Conservation (phyloP, 2,329 filamentous ascomycete genomes). For the Blastomyces silverae region DNA sequence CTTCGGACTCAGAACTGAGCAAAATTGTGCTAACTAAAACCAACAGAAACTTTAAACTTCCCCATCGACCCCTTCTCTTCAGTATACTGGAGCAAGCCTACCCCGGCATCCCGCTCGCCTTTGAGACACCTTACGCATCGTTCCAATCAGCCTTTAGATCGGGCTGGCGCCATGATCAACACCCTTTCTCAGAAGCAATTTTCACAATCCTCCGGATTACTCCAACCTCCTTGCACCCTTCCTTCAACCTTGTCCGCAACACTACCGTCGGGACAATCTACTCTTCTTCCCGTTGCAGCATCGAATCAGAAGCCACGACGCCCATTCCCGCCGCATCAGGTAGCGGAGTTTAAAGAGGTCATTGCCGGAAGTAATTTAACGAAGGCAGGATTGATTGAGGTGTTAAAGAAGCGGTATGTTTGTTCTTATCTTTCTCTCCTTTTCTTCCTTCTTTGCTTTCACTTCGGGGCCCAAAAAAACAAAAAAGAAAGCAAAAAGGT, state of each 20-base stretch:
- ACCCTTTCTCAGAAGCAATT: slow-evolving; percentile 3
- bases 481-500: not conserved
- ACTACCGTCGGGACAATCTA: not conserved
- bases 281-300: not conserved
- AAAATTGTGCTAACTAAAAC: not conserved
- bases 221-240: slow-evolving; percentile 23
- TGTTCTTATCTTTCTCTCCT: not conserved
- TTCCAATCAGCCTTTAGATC: slow-evolving; percentile 21
- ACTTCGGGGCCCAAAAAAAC: not conserved
- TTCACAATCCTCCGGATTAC: slow-evolving; percentile 18
- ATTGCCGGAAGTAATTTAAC: slow-evolving; percentile 65
- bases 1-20: not conserved
- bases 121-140: slow-evolving; percentile 18
- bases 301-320: slow-evolving; percentile 25
- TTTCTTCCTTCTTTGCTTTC: not conserved
- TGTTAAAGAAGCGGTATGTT: slow-evolving; percentile 61
- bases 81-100: slow-evolving; percentile 61
- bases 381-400: slow-evolving; percentile 67
- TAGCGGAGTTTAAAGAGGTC: slow-evolving; percentile 61
- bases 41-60: slow-evolving; percentile 41
- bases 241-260: slow-evolving; percentile 7
- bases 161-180: slow-evolving; percentile 14
- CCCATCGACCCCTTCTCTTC: slow-evolving; percentile 80
- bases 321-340: slow-evolving; percentile 52
- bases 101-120: slow-evolving; percentile 24